Evolutionary conservation across 805 yeast species (phyloP).

Genomic region (Wickerhamiella sorbophila): DNA sequence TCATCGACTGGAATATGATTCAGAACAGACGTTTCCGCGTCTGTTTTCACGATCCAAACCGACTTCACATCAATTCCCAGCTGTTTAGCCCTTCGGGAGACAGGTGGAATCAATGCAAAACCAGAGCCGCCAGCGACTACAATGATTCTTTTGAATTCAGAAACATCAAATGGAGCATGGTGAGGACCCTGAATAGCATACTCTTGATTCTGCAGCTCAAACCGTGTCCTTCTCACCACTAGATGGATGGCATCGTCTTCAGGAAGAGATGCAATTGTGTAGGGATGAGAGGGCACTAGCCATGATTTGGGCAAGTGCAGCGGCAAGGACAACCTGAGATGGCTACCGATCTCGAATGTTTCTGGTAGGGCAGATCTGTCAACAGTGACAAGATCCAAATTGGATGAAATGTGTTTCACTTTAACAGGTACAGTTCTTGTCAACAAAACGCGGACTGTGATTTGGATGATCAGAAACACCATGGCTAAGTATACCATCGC

Average conservation of each 20-base stretch:
- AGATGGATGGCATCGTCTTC: slow-evolving; percentile 28
- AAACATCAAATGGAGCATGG: slow-evolving; percentile 18
- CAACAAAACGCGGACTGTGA: slow-evolving; percentile 33
- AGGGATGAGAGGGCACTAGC: slow-evolving; percentile 31
- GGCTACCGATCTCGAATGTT: slow-evolving; percentile 35
- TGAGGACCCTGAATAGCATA: slow-evolving; percentile 30
- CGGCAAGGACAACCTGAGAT: slow-evolving; percentile 24
- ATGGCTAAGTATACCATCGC: slow-evolving; percentile 40
- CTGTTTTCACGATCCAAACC: slow-evolving; percentile 11
- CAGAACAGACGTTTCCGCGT: slow-evolving; percentile 4
- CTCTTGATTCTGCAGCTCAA: slow-evolving; percentile 21
- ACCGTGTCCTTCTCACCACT: slow-evolving; percentile 26
- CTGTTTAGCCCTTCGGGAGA: neutral
- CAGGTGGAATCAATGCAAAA: slow-evolving; percentile 12
- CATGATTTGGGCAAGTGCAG: slow-evolving; percentile 25
- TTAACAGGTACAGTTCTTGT: slow-evolving; percentile 11
- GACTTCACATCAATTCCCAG: slow-evolving; percentile 1
- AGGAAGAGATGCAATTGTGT: slow-evolving; percentile 36
- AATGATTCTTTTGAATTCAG: slow-evolving; percentile 7
- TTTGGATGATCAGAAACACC: slow-evolving; percentile 40
- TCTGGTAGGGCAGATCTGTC: slow-evolving; percentile 22
- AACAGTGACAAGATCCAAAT: slow-evolving; percentile 31
- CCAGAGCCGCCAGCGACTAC: slow-evolving; percentile 20
- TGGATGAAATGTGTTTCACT: slow-evolving; percentile 30
- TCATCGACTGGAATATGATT: slow-evolving; percentile 7